These are phyloP conservation scores for Themeda triandra DNA, from an alignment of 176 grass and related monocot genomes.

Conservation along the genomic window DNA sequence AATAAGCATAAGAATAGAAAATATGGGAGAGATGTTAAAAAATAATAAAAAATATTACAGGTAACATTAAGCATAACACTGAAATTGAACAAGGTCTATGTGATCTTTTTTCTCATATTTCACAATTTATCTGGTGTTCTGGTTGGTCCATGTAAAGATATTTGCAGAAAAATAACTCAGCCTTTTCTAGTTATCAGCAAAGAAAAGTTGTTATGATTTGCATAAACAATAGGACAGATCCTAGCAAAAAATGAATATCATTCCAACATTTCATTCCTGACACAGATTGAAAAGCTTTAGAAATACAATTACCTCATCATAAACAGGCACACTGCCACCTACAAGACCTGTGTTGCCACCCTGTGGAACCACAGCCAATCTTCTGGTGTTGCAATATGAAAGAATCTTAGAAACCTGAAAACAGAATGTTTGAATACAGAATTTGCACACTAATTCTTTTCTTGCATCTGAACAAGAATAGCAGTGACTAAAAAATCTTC, in stretches of 20 bases:
- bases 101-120: neutral
- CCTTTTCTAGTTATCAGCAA: neutral
- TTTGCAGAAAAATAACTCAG: neutral
- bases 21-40: neutral
- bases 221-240: neutral
- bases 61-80: neutral
- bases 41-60: neutral
- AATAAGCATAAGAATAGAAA: neutral
- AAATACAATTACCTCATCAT: slow-evolving; percentile 65
- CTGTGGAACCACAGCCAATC: slow-evolving; percentile 82
- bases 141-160: slow-evolving; percentile 9
- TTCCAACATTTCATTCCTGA: neutral
- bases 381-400: slow-evolving; percentile 82
- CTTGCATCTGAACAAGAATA: neutral
- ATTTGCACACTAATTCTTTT: neutral
- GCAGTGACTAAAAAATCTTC: neutral
- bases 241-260: neutral
- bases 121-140: neutral
- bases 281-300: neutral
- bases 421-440: slow-evolving; percentile 27
- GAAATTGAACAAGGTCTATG: neutral
- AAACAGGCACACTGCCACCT: slow-evolving; percentile 94
- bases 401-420: slow-evolving; percentile 97
- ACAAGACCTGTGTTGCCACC: slow-evolving; percentile 98
- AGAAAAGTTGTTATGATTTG: neutral